Percentiles rank a stretch among this genome's conserved stretches.
Evolutionary conservation across 805 yeast genomes (phyloP).

Genomic region (Wickerhamomyces sydowiorum): DNA sequence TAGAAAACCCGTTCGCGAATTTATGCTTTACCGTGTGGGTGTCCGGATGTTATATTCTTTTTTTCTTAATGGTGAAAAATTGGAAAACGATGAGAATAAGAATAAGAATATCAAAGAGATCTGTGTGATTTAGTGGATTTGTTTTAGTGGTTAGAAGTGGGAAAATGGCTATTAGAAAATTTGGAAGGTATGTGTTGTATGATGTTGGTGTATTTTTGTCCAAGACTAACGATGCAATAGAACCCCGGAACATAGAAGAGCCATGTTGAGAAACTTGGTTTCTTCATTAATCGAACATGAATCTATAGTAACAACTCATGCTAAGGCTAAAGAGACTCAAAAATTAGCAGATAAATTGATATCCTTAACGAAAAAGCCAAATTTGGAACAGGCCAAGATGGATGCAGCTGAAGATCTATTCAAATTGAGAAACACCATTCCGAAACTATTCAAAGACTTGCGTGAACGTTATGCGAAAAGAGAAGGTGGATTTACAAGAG

Average conservation of each 20-base stretch:
- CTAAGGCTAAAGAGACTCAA: constrained; percentile 69
- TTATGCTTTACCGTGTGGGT: neutral
- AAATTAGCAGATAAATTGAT: constrained; percentile 58
- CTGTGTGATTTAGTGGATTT: too few relatives aligned
- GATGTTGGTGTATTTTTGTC: too few relatives aligned
- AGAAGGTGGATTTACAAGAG: constrained; percentile 80
- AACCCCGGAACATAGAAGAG: constrained; percentile 25
- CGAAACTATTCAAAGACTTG: constrained; percentile 64
- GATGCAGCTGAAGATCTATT: constrained; percentile 36
- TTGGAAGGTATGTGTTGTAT: neutral
- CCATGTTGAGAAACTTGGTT: constrained; percentile 59
- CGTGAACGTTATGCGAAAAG: constrained; percentile 58
- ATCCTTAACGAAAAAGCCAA: constrained; percentile 46
- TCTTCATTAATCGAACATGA: constrained; percentile 67
- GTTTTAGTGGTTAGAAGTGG: too few relatives aligned
- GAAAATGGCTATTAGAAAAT: neutral
- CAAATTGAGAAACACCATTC: constrained; percentile 43
- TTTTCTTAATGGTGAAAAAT: neutral
- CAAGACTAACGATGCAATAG: too few relatives aligned
- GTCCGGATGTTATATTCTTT: neutral
- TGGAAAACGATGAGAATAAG: neutral
- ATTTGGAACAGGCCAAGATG: constrained; percentile 22
- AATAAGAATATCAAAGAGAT: too few relatives aligned
- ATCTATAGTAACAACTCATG: constrained; percentile 64
- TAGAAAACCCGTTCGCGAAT: neutral